Conservation (phyloP, 768 basidiomycete species). For the Steccherinum ochraceum region DNA sequence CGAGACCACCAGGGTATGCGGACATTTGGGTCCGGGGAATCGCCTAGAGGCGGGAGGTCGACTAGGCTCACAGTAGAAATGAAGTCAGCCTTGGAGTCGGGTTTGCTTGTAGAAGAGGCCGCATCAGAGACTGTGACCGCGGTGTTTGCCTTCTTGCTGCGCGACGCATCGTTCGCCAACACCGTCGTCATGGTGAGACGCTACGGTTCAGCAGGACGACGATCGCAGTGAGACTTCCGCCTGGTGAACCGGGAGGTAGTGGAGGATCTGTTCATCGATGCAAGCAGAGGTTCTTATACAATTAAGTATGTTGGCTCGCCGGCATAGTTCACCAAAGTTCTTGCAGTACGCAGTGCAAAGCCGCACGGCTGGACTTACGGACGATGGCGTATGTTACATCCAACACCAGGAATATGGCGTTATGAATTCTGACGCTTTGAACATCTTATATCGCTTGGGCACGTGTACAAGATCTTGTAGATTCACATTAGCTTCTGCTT, state of each 20-base stretch:
- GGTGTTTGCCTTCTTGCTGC: constrained; percentile 6
- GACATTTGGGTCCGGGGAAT: neutral
- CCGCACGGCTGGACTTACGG: constrained; percentile 2
- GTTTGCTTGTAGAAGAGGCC: no score
- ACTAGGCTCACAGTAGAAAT: constrained; percentile 12
- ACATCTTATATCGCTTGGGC: constrained; percentile 8
- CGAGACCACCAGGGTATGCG: constrained; percentile 16
- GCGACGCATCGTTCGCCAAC: constrained; percentile 2
- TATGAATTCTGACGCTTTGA: constrained; percentile 6
- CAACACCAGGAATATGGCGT: constrained; percentile 18
- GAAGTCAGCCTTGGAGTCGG: constrained; percentile 14
- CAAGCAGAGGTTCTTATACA: constrained; percentile 2
- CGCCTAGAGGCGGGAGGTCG: constrained; percentile 9
- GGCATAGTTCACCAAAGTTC: no score
- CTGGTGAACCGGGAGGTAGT: no score
- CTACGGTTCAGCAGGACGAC: constrained; percentile 1
- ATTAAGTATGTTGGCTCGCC: no score
- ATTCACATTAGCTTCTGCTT: constrained; percentile 8
- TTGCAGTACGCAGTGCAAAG: no score
- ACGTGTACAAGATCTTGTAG: neutral
- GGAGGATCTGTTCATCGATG: neutral
- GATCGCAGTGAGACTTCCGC: no score
- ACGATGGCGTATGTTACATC: constrained; percentile 19
- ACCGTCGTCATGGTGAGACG: constrained; percentile 11
- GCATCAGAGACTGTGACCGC: constrained; percentile 5